phyloP scores from a whole-genome alignment of 106 monocot genomes.

The Vanilla planifolia region DNA sequence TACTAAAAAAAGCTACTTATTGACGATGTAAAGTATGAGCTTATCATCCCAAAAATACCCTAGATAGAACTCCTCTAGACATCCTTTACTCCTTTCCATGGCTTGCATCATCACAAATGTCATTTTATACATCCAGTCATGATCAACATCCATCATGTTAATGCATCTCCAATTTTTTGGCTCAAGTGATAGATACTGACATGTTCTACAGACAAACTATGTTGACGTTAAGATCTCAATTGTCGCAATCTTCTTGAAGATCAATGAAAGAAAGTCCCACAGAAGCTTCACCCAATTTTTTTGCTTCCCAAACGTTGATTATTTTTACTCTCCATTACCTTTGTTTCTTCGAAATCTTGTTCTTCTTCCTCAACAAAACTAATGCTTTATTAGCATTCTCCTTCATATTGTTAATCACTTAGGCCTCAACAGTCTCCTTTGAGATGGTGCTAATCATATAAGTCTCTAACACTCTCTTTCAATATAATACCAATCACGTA shows the following conservation, averaged over 20 bases:
- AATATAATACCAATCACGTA: too few relatives aligned
- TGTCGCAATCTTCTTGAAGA: slow-evolving; percentile 27
- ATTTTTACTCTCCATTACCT: too few relatives aligned
- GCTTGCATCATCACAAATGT: slow-evolving; percentile 10
- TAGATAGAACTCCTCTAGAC: slow-evolving; percentile 13
- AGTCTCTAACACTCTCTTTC: too few relatives aligned
- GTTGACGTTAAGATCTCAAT: slow-evolving; percentile 20
- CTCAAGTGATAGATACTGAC: slow-evolving; percentile 19
- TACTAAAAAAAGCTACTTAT: too few relatives aligned
- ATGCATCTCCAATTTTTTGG: slow-evolving; percentile 19
- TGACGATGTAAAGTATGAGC: slow-evolving; percentile 10
- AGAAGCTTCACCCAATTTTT: slow-evolving; percentile 40
- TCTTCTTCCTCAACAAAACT: neutral
- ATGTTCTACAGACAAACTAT: slow-evolving; percentile 28
- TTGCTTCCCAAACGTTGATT: too few relatives aligned
- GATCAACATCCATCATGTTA: neutral
- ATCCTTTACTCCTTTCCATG: slow-evolving; percentile 18
- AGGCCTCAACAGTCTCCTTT: too few relatives aligned
- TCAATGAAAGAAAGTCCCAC: slow-evolving; percentile 14
- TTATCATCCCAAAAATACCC: neutral
- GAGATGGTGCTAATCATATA: too few relatives aligned
- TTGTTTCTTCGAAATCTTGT: neutral
- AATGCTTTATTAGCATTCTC: neutral
- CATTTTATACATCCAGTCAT: neutral
- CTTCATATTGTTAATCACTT: too few relatives aligned